A percentile compares a stretch with the other conserved stretches of the same genome.
Conservation (phyloP, 2,329 filamentous ascomycete species). For the Aureobasidium melanogenum region DNA sequence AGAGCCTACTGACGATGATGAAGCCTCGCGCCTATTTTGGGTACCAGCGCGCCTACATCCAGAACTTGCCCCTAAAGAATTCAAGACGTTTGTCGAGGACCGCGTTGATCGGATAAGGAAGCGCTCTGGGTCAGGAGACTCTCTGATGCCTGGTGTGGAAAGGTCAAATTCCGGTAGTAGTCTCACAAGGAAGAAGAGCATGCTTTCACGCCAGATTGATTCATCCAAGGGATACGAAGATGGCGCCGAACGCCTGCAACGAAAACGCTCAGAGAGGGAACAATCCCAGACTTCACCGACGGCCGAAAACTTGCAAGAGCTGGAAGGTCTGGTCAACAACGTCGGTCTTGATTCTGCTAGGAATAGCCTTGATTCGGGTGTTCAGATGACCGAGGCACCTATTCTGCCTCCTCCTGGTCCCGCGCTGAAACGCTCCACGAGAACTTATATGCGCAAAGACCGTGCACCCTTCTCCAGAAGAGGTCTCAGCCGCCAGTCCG, state of each 20-base stretch:
- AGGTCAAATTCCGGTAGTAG: conserved; percentile 49
- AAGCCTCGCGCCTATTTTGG: conserved; percentile 85
- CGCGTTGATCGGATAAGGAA: conserved; percentile 83
- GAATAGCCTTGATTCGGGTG: conserved; percentile 32
- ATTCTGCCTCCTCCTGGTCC: conserved; percentile 71
- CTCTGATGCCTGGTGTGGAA: conserved; percentile 51
- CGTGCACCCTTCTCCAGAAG: conserved; percentile 66
- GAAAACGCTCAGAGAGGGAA: conserved; percentile 51
- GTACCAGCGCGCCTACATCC: conserved; percentile 91
- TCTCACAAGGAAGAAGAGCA: conserved; percentile 82
- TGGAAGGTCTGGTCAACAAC: conserved; percentile 78
- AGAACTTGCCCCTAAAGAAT: conserved; percentile 88
- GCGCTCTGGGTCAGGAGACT: conserved; percentile 61
- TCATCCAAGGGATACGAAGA: conserved; percentile 68
- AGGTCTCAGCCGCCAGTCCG: conserved; percentile 52
- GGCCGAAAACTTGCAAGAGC: conserved; percentile 49
- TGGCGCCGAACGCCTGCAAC: conserved; percentile 69
- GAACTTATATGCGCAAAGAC: conserved; percentile 43
- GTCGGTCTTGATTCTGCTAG: conserved; percentile 48
- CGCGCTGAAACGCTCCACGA: conserved; percentile 78
- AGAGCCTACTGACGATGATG: conserved; percentile 68
- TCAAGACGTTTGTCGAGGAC: conserved; percentile 92
- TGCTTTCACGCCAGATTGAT: conserved; percentile 87
- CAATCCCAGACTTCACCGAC: conserved; percentile 34
- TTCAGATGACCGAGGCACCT: conserved; percentile 41